Base-by-base conservation (phyloP, 495 filamentous ascomycete species). In the Daldinia concentrica region DNA sequence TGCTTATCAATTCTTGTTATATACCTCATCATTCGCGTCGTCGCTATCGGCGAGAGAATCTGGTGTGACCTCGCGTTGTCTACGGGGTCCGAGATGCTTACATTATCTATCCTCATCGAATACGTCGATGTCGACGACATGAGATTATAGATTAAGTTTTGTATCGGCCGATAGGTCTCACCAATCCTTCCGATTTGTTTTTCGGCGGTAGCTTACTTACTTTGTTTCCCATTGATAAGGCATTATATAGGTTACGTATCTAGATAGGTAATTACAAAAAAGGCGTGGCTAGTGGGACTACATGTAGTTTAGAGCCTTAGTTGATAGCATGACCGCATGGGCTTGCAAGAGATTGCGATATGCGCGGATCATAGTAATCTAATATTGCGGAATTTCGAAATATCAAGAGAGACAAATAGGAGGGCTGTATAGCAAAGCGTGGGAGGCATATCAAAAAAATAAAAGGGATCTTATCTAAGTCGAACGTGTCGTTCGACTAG, bases 401-500 rank as follows among this genome's bases (percentile, higher is more conserved):
- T 11, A 22, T 48, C 1, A 19, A 9, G 43, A 22, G 17, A 4
- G 9, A 5, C 43, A 22, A 48, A 48, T 48, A 48, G 43, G 43
- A 48, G 43, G 7, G 17, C 17, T 24, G 43, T 22, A 48, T 48
- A 48, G 24, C 4, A 27, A 24, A 30, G 50, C 22, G n/a, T 29
- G 48, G 48, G 6, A 52, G 24, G 12, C 24, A 15, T 39, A 37
- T 22, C 37, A 34, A 43, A 58, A 19, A 58, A 52, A 41, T 58
- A 27, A n/a, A n/a, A n/a, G n/a, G 54, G 22, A 51, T 63, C 63
- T 69, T 55, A 64, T 58, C 41, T 59, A 64, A 64, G 43, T 64
- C 32, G 15, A 19, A 34, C n/a, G 27, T 63, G 22, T 17, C 24
- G 14, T 36, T 6, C 19, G 32, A 69, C 68, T 62, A 27, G 9